Evolutionary conservation across 495 filamentous ascomycete species (phyloP).

Genomic region (Penicillium desertorum): DNA sequence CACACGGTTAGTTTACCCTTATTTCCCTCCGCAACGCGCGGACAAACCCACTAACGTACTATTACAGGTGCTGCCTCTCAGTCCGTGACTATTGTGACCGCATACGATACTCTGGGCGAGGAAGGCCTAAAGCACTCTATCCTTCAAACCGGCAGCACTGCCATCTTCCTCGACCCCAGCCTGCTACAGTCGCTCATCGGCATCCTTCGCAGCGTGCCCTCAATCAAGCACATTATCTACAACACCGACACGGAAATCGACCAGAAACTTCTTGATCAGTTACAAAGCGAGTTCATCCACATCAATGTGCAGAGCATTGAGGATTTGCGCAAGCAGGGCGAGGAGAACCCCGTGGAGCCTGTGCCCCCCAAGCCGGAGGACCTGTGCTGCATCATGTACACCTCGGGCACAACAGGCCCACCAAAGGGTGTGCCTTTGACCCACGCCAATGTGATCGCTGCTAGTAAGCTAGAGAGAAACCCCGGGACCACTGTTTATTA

Average conservation of each 20-base stretch:
- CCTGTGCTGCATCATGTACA: constrained; percentile 99
- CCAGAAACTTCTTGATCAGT: constrained; percentile 72
- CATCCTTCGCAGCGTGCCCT: constrained; percentile 75
- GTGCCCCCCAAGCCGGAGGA: constrained; percentile 80
- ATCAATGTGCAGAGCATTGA: constrained; percentile 81
- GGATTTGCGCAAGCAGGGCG: constrained; percentile 77
- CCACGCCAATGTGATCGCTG: constrained; percentile 85
- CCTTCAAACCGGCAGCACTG: constrained; percentile 78
- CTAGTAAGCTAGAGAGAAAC: constrained; percentile 56
- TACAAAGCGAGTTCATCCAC: constrained; percentile 68
- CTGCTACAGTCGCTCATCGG: constrained; percentile 78
- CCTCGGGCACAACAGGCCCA: constrained; percentile 93
- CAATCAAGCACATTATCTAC: constrained; percentile 83
- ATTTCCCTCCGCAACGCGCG: neutral
- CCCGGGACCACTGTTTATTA: neutral
- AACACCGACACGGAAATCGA: constrained; percentile 77
- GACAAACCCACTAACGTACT: constrained; percentile 1
- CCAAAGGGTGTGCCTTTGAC: constrained; percentile 94
- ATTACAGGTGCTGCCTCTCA: constrained; percentile 68
- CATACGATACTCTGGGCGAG: constrained; percentile 95
- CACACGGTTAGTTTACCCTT: constrained; percentile 52
- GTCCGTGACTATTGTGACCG: constrained; percentile 91
- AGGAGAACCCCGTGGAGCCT: constrained; percentile 78
- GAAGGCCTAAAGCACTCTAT: constrained; percentile 91
- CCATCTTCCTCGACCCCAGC: constrained; percentile 86